Evolutionary conservation across 2,329 filamentous ascomycete species (phyloP), one percentile per base, ranked within the genome.

Genomic region (Fulvia fulva): DNA sequence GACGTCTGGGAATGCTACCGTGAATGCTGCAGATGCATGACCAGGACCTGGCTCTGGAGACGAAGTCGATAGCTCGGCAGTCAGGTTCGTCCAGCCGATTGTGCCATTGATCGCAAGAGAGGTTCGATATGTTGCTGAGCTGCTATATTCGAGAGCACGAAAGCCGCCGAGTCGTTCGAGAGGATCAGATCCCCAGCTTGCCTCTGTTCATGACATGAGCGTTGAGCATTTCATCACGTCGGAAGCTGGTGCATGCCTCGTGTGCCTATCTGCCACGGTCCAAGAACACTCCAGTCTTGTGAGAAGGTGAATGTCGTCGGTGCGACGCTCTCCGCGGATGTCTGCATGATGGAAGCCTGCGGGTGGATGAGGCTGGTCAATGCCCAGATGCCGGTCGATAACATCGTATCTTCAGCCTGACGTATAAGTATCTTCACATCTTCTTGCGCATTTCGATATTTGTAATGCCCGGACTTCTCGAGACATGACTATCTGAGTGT

Each of bases 241-340:
- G 60, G 54, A 32, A 25, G 49, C 22, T 21, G 21, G 8, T 59
- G 56, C 76, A 66, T 76, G 80, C 82, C 82, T 80, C 82, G 74
- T 55, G 81, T 85, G 59, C 83, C 83, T 56, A 81, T 78, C 62
- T 80, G 78, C 64, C 84, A 85, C 7, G 82, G 83, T 2, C 83
- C 83, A 22, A 85, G 73, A 22, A 82, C 65, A 21, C 25, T 22
- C 61, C 61, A 63, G 21, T 41, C 21, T 7, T 44, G 22, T 19
- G 57, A 60, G 53, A 61, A 62, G 4, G 55, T 44, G 46, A 57
- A 51, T 21, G n/a, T 26, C 14, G 53, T 16, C 26, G 44, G 32
- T 45, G 43, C 34, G 32, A 9, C 47, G 28, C 19, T n/a, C 16
- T 41, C 21, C 9, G 19, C 45, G 30, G 53, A 16, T 50, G 30